These are phyloP conservation scores for Fusarium equiseti DNA, from an alignment of 2,329 filamentous ascomycete species.

Conservation along the genomic window DNA sequence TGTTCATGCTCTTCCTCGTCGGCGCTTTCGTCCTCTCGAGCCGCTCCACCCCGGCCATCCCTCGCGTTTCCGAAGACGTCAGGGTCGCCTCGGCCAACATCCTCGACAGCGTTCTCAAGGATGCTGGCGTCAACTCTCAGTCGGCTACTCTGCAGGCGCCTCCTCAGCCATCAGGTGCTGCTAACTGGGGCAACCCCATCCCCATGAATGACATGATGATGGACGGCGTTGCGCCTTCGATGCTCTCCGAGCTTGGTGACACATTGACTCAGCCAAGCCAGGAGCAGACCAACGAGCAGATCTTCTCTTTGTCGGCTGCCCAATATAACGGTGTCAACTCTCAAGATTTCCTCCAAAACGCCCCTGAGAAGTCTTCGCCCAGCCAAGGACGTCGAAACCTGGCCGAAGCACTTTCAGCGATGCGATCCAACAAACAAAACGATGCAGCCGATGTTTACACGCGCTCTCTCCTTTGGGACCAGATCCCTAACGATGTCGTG, in stretches of 20 bases:
- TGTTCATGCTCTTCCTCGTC: constrained; percentile 96
- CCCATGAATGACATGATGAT: constrained; percentile 57
- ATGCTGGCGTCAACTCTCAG: constrained; percentile 71
- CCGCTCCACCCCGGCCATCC: constrained; percentile 77
- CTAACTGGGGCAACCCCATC: constrained; percentile 54
- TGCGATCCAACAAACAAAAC: constrained; percentile 79
- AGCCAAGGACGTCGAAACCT: constrained; percentile 79
- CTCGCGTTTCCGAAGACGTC: constrained; percentile 83
- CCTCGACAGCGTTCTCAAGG: constrained; percentile 84
- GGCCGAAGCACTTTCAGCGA: constrained; percentile 81
- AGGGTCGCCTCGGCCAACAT: constrained; percentile 82
- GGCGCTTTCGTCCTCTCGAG: constrained; percentile 96
- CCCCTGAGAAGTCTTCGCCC: constrained; percentile 62
- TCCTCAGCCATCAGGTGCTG: constrained; percentile 65
- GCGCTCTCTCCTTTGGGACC: constrained; percentile 91
- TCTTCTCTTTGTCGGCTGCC: constrained; percentile 85
- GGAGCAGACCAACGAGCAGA: constrained; percentile 87
- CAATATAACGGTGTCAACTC: constrained; percentile 84
- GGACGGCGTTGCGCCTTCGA: constrained; percentile 64
- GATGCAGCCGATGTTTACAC: constrained; percentile 89
- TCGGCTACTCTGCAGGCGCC: constrained; percentile 60
- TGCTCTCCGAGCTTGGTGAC: constrained; percentile 75
- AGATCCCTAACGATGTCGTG: constrained; percentile 91
- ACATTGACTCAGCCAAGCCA: constrained; percentile 80
- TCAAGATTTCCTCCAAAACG: constrained; percentile 75